These are phyloP conservation scores for Phragmites australis DNA, from an alignment of 176 grass and related monocot species.

Conservation along the genomic window DNA sequence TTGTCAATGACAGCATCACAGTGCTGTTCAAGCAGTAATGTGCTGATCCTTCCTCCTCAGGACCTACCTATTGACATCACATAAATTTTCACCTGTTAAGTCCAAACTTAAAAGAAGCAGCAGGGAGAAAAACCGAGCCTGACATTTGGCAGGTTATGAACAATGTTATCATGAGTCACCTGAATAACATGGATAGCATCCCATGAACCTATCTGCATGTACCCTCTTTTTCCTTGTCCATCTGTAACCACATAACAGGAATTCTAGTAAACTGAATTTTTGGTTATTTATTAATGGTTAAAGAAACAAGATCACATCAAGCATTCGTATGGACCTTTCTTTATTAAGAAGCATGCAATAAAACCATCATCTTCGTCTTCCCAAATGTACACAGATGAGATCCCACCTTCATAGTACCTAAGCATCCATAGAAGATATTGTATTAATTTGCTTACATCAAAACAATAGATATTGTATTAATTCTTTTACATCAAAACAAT, in stretches of 20 bases:
- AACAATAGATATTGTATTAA: constrained; percentile 12
- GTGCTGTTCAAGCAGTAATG: constrained; percentile 97
- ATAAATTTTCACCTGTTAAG: constrained; percentile 3
- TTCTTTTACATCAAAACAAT: neutral
- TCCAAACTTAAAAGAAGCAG: constrained; percentile 12
- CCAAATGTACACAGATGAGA: constrained; percentile 96
- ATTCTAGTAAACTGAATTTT: constrained; percentile 14
- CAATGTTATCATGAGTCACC: constrained; percentile 41
- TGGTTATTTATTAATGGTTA: neutral
- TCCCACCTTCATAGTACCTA: constrained; percentile 99
- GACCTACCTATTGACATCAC: constrained; percentile 54
- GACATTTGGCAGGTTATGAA: constrained; percentile 22
- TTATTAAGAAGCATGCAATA: constrained; percentile 95
- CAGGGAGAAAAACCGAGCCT: neutral
- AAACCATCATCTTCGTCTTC: constrained; percentile 82
- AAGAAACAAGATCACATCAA: constrained; percentile 22
- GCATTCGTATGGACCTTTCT: constrained; percentile 64
- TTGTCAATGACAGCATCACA: constrained; percentile 85
- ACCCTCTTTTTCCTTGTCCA: constrained; percentile 77
- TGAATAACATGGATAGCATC: constrained; percentile 98
- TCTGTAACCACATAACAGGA: constrained; percentile 57
- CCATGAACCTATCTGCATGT: constrained; percentile 94
- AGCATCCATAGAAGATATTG: constrained; percentile 23
- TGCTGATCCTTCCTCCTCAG: constrained; percentile 66
- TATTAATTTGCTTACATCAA: constrained; percentile 22